Conservation (phyloP, 164 flowering plant species). For the Vitis amurensis region DNA sequence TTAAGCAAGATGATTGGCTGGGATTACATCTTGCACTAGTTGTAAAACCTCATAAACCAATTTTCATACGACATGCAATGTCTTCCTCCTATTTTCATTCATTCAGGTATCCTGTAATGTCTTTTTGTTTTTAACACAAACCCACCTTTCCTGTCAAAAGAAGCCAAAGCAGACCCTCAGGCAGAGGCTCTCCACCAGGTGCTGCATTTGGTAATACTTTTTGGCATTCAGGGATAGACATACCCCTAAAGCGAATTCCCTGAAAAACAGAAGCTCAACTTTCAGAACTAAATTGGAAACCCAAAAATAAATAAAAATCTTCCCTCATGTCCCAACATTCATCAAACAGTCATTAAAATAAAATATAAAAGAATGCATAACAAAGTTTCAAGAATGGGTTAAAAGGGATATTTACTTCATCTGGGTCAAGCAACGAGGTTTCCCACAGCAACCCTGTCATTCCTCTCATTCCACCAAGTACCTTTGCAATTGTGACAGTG, state of each 20-base stretch:
- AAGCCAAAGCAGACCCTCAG: constrained; percentile 96
- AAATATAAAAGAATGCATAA: not conserved
- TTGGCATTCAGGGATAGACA: constrained; percentile 96
- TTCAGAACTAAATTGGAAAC: constrained; percentile 2
- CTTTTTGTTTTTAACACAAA: constrained; percentile 8
- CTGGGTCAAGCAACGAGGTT: constrained; percentile 92
- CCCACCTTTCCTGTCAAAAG: constrained; percentile 89
- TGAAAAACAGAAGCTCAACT: constrained; percentile 20
- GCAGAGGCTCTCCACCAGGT: constrained; percentile 89
- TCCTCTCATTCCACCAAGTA: constrained; percentile 98
- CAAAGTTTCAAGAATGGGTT: not conserved
- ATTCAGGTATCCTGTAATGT: too few species aligned
- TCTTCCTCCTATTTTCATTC: too few species aligned
- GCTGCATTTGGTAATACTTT: constrained; percentile 77
- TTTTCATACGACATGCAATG: not conserved
- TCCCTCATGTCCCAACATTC: not conserved
- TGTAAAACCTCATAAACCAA: not conserved
- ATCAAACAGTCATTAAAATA: not conserved
- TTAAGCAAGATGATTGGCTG: not conserved
- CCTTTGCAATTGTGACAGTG: constrained; percentile 27
- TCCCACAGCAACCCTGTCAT: constrained; percentile 96
- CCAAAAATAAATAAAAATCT: not conserved
- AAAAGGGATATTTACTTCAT: constrained; percentile 47
- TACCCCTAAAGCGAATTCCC: constrained; percentile 95
- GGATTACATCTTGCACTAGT: not conserved